Evolutionary conservation across 352 stramenopile genomes (phyloP), one percentile per base, ranked within the genome.

Genomic region (Blastocystis hominis): DNA sequence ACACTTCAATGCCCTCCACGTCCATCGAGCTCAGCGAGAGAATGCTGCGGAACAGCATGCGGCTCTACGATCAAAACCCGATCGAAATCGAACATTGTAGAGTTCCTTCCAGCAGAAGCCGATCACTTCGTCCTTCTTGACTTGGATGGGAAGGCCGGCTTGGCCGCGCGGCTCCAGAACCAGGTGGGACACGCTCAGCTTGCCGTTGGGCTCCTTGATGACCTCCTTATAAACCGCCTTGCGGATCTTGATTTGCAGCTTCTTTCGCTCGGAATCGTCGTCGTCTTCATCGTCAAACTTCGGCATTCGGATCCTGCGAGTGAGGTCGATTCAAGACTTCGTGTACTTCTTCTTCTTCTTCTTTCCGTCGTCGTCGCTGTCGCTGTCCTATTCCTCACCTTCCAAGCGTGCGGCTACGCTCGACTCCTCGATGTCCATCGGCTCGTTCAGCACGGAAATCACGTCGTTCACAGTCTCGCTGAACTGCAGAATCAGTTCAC

Each of bases 51-150:
- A 80, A 80, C n/a, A 80, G 30, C 70, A 80, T 59, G 24, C 70
- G 70, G 9, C 38, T 62, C 70, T 80, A 80, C 47, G 34, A 20
- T 66, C 46, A 80, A 17, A 6, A n/a, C 5, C n/a, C 15, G 2
- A 15, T 3, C 17, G 17, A 44, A 17, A 40, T 53, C 30, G 4
- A 36, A 86, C 76, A 20, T 38, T 38, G 20, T 44, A 54, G 10
- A 75, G 24, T 34, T 86, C 76, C 56, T 86, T 86, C 76, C 76
- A 86, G 36, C 59, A 76, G 76, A 86, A 86, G 3, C 59, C 76
- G 15, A 86, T 54, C 63, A 86, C 76, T 3, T 72, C 63, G 59
- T 76, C 34, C 59, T 76, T 76, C 59, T 72, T 78, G 36, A 86
- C 76, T 2, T 9, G 2, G 15, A 86, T 24, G 2, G 76, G 50